Conservation (phyloP, 805 yeast genomes). For the Pichia membranifaciens region DNA sequence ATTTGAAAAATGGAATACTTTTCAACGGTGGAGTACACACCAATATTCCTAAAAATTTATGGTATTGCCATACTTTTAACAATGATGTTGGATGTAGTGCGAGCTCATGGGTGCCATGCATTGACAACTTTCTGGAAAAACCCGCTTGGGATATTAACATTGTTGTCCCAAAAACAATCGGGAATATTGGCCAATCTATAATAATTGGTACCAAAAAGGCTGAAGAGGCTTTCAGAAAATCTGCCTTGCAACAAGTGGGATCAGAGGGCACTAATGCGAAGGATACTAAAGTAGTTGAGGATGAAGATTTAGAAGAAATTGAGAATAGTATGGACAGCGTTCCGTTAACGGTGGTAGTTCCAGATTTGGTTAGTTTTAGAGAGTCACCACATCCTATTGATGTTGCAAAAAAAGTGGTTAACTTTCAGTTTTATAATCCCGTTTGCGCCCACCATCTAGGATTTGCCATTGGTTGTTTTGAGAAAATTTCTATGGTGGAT, state of each 20-base stretch:
- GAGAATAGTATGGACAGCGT: conserved; percentile 38
- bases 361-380: conserved; percentile 59
- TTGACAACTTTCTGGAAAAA: conserved; percentile 81
- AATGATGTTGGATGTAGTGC: conserved; percentile 74
- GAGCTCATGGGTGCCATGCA: conserved; percentile 97
- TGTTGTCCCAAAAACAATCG: conserved; percentile 74
- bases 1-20: conserved; percentile 67
- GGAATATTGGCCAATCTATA: conserved; percentile 54
- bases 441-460: conserved; percentile 93
- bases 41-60: conserved; percentile 39
- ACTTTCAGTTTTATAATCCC: conserved; percentile 77
- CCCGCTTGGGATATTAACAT: conserved; percentile 90
- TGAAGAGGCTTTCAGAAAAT: conserved; percentile 24
- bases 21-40: conserved; percentile 61
- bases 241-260: conserved; percentile 27
- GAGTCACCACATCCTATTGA: conserved; percentile 76
- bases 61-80: conserved; percentile 87
- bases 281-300: conserved; percentile 17
- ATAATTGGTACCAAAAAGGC: conserved; percentile 37
- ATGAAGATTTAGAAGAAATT: conserved; percentile 29
- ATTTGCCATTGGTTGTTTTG: conserved; percentile 89
- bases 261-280: conserved; percentile 30
- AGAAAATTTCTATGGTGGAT: conserved; percentile 50
- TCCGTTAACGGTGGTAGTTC: conserved; percentile 62
- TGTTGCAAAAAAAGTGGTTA: conserved; percentile 63